Evolutionary conservation across 257 asterid genomes (phyloP), one percentile per base, ranked within the genome.

Genomic region (Przewalskia tangutica): DNA sequence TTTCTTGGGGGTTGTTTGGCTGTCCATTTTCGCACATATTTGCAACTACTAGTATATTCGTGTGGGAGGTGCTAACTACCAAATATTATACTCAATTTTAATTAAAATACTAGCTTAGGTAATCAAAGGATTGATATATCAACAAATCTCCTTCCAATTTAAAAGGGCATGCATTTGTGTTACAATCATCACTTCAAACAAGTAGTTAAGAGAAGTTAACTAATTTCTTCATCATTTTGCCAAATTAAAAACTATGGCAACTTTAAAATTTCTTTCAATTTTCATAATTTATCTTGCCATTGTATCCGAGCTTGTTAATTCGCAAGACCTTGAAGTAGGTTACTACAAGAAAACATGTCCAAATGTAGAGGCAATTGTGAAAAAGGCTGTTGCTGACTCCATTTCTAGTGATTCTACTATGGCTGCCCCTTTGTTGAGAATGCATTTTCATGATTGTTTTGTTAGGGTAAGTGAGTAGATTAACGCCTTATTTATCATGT

Each of bases 361-460:
- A 10, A 77, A 75, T 7, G 67, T 89, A 8, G 92, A 86, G 64
- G 2, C 10, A 1, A 88, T 90, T 65, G 97, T 93, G 1, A 75
- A 10, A 6, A 8, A 75, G 1, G 81, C 88, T 17, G 87, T 90
- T 0, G 83, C 88, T 2, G 23, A 14, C 0, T 84, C 79, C 66
- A 68, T 93, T 17, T 54, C 86, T 8, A 68, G 76, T 8, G 90
- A 84, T 6, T 92, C 93, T 3, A 40, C 91, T 2, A 81, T 92
- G 32, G 95, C 95, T 59, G 88, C 97, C 1, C 83, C 93, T 0
- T 78, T 92, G 82, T 38, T 92, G 3, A 84, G 97, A 64, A 83
- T 92, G 95, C 93, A 91, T 23, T 92, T 92, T 65, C 97, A 92
- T 56, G 97, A 92, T 79, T 92, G 97, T 55, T 92, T 92, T 34